Evolutionary conservation across 768 basidiomycete species (phyloP).

Genomic region (Coprinopsis cinerea): DNA sequence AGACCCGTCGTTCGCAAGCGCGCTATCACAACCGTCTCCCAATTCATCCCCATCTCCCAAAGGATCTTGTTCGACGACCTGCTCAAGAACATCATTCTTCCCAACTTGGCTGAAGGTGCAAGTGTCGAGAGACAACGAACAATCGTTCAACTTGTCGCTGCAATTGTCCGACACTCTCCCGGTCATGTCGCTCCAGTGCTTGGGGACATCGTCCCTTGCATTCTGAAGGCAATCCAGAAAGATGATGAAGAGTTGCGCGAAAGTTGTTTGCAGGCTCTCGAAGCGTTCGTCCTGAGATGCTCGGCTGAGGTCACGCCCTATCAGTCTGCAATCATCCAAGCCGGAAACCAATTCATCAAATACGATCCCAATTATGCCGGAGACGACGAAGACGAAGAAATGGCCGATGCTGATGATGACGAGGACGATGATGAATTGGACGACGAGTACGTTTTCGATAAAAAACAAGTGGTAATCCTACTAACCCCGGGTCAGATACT

Average conservation of each 20-base stretch:
- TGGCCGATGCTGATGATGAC: slow-evolving; percentile 66
- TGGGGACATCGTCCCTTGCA: slow-evolving; percentile 58
- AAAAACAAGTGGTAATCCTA: slow-evolving; percentile 1
- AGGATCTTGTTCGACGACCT: slow-evolving; percentile 57
- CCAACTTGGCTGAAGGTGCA: slow-evolving; percentile 47
- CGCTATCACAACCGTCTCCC: slow-evolving; percentile 79
- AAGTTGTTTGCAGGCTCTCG: slow-evolving; percentile 80
- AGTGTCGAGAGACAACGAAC: slow-evolving; percentile 68
- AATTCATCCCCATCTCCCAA: slow-evolving; percentile 72
- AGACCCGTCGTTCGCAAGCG: slow-evolving; percentile 90
- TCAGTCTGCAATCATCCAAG: slow-evolving; percentile 59
- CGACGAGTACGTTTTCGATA: slow-evolving; percentile 55
- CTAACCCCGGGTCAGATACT: slow-evolving; percentile 53
- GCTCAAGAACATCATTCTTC: slow-evolving; percentile 52
- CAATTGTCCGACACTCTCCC: slow-evolving; percentile 71
- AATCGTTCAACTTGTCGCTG: slow-evolving; percentile 72
- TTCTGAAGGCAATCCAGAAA: slow-evolving; percentile 60
- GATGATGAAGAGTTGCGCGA: slow-evolving; percentile 86
- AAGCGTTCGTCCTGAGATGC: slow-evolving; percentile 77
- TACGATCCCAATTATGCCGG: slow-evolving; percentile 63
- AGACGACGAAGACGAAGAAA: slow-evolving; percentile 47
- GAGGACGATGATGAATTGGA: slow-evolving; percentile 79
- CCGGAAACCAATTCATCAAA: slow-evolving; percentile 76
- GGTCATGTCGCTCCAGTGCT: slow-evolving; percentile 57
- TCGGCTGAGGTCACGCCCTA: slow-evolving; percentile 78